Percentiles rank a stretch among this genome's conserved stretches.
phyloP scores from a whole-genome alignment of 768 basidiomycete species.

The Cyclocybe aegerita region DNA sequence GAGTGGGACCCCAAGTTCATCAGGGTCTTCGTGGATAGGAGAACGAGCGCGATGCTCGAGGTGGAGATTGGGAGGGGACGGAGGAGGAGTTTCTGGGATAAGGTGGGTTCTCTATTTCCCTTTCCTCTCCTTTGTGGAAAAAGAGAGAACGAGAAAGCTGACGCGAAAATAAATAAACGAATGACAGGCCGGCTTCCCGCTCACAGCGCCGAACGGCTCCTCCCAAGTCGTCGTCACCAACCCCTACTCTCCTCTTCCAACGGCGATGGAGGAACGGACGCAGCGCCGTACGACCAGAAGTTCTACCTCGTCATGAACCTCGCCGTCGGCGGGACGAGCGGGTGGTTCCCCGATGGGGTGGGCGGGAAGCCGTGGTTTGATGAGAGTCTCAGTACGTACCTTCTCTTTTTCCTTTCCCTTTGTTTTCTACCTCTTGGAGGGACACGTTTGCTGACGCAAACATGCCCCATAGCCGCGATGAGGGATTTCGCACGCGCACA shows the following conservation, averaged over 20 bases:
- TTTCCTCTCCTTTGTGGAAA: too few relatives aligned
- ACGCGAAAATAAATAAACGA: too few relatives aligned
- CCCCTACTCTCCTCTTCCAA: constrained; percentile 48
- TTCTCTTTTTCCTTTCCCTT: background rate
- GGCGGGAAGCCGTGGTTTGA: constrained; percentile 82
- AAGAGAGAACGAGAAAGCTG: too few relatives aligned
- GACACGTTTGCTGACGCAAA: too few relatives aligned
- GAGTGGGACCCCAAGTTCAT: constrained; percentile 50
- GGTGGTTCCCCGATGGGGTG: constrained; percentile 84
- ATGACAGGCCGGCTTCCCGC: constrained; percentile 63
- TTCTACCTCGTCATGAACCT: constrained; percentile 81
- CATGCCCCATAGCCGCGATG: constrained; percentile 71
- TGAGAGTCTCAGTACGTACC: constrained; percentile 46
- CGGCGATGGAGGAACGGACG: constrained; percentile 40
- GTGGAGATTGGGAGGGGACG: constrained; percentile 27
- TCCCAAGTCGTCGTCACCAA: constrained; percentile 55
- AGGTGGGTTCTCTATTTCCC: constrained; percentile 20
- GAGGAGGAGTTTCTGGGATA: constrained; percentile 61
- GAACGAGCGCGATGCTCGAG: constrained; percentile 66
- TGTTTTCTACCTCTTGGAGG: constrained; percentile 1
- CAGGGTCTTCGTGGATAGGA: constrained; percentile 73
- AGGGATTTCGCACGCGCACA: constrained; percentile 62
- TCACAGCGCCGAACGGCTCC: constrained; percentile 56
- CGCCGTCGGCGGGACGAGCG: constrained; percentile 79
- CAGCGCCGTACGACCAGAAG: constrained; percentile 80